A percentile compares a stretch with the other conserved stretches of the same genome.
These are phyloP conservation scores for Striga asiatica DNA, from an alignment of 257 asterid species.

Conservation along the genomic window DNA sequence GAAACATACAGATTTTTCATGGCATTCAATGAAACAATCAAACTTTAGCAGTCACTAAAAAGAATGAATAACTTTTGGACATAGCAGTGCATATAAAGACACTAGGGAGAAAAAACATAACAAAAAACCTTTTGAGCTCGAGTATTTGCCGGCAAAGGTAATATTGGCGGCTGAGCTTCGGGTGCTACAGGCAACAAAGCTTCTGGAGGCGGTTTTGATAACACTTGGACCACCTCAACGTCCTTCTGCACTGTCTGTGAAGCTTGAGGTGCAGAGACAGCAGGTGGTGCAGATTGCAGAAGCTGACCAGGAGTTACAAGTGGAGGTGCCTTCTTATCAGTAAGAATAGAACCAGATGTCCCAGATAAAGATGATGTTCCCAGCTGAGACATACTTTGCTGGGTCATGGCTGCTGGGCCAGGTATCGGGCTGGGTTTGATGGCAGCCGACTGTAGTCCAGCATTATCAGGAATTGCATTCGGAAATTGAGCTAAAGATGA, in stretches of 20 bases:
- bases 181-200: conserved; percentile 24
- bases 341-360: conserved; percentile 29
- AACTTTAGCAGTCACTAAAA: neutral
- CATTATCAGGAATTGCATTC: conserved; percentile 32
- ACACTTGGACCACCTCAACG: conserved; percentile 74
- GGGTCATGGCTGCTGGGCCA: conserved; percentile 34
- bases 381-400: conserved; percentile 31
- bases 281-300: conserved; percentile 43
- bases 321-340: conserved; percentile 45
- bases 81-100: neutral
- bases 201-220: conserved; percentile 33
- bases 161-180: conserved; percentile 79
- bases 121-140: conserved; percentile 44
- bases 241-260: conserved; percentile 57
- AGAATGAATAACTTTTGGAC: neutral
- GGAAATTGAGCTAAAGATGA: conserved; percentile 31
- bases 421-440: conserved; percentile 28
- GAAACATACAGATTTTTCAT: neutral
- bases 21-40: neutral
- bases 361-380: conserved; percentile 31
- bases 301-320: conserved; percentile 92
- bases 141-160: conserved; percentile 61
- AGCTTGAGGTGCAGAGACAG: conserved; percentile 35
- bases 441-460: conserved; percentile 25
- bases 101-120: too few relatives aligned